Evolutionary conservation across 2,329 filamentous ascomycete genomes (phyloP), one percentile per base, ranked within the genome.

Genomic region (Leptographium wingfieldii): DNA sequence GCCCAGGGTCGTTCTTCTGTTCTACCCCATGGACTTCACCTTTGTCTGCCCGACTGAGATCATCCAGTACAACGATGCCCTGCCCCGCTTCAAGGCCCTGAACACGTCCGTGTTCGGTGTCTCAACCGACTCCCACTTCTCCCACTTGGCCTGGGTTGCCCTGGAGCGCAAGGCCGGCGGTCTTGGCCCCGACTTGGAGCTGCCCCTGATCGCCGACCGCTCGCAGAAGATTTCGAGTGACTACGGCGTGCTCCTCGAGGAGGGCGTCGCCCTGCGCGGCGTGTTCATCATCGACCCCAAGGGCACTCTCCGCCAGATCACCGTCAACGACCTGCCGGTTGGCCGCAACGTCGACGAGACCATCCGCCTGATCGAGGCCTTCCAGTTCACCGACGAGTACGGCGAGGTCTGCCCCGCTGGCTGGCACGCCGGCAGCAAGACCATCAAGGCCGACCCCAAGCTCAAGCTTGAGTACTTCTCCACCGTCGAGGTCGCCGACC

Each of bases 311-410:
- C 73, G 82, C 63, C 80, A 83, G 76, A 83, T 85, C 70, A 84
- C 82, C 63, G 75, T 85, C 74, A 85, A 85, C 72, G 82, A 86
- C 67, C 76, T 84, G 38, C 80, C 82, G 62, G 82, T 86, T 64
- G 83, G 83, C 62, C 81, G 83, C 65, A 78, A 80, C 65, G 83
- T 86, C 59, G 80, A 84, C 68, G 83, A 86, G 73, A 80, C 81
- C 2, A 75, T 84, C 66, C 81, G 83, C 46, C 85, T 87, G 1
- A 80, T 85, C 61, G 79, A 86, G 65, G 86, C 87, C 6, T 91
- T 91, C 71, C 88, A 92, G 72, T 89, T 92, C 76, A 88, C 88
- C 14, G 87, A 92, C 66, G 87, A 90, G 66, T 89, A 88, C 78
- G 91, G 90, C 73, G 84, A 89, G 70, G 81, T 90, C 59, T 92